Conservation (phyloP, 192 early-diverging fungal genomes). For the Coemansia brasiliensis region DNA sequence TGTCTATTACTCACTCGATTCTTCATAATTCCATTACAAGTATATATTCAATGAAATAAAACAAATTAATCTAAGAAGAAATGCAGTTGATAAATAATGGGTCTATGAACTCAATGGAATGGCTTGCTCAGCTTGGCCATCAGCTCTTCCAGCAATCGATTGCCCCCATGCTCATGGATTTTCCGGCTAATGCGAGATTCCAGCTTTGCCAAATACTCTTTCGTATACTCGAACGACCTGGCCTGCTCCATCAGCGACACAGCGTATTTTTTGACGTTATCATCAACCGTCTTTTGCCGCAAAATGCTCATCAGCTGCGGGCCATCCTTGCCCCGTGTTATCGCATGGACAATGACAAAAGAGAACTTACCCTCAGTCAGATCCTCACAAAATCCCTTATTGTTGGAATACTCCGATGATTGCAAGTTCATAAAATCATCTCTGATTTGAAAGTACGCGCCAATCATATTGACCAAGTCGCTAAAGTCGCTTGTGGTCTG, state of each 20-base stretch:
- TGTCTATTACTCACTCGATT: background rate
- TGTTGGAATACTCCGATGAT: slow-evolving; percentile 82
- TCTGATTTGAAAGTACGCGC: slow-evolving; percentile 94
- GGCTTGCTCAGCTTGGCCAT: slow-evolving; percentile 52
- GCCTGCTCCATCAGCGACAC: slow-evolving; percentile 78
- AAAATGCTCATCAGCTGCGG: slow-evolving; percentile 84
- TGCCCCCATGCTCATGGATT: slow-evolving; percentile 78
- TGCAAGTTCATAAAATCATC: slow-evolving; percentile 97
- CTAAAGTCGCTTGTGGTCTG: slow-evolving; percentile 64
- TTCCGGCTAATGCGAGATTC: slow-evolving; percentile 65
- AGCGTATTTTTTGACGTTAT: slow-evolving; percentile 86
- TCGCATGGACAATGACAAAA: slow-evolving; percentile 89
- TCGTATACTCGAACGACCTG: slow-evolving; percentile 79
- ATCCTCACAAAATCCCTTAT: slow-evolving; percentile 99
- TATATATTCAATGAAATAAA: no score
- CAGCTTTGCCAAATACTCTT: slow-evolving; percentile 60
- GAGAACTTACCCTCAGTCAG: slow-evolving; percentile 99
- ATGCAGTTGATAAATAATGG: no score
- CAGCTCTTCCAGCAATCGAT: slow-evolving; percentile 59
- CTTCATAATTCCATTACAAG: no score
- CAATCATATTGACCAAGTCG: slow-evolving; percentile 80
- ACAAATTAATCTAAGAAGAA: no score
- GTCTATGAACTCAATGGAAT: slow-evolving; percentile 5
- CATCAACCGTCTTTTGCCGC: slow-evolving; percentile 77
- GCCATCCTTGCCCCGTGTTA: slow-evolving; percentile 55